Base-by-base conservation (phyloP, 2,329 filamentous ascomycete genomes). In the Alternaria triticimaculans region DNA sequence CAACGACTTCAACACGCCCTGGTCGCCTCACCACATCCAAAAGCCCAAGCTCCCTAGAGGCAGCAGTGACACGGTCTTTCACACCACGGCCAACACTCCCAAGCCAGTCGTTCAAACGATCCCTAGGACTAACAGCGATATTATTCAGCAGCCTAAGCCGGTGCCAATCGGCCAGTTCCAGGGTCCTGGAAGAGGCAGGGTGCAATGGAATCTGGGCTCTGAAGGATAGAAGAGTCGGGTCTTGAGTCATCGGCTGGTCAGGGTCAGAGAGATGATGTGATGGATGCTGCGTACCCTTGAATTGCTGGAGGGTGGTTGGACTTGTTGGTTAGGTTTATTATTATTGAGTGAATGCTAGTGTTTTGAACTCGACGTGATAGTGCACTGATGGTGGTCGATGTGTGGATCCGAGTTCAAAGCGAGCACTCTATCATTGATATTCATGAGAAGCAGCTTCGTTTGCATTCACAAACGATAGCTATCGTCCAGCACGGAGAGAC, bases 141-240 rank as follows among this genome's bases (percentile, higher is more conserved):
- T 78, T 9, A 72, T 78, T 25, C 62, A 71, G 44, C 65, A 70
- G 25, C 75, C 75, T 12, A 68, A 72, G 59, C 75, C 75, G 4
- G 51, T 76, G 55, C 64, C 68, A n/a, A 62, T 72, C 6, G 71
- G 67, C 8, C 63, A 63, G 43, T 66, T 72, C 25, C 64, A 55
- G 4, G 66, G 67, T 6, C 46, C 55, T 51, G 58, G 61, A n/a
- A 63, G 66, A 48, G 72, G 72, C 8, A 69, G 72, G n/a, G 72
- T 79, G 56, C 70, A 76, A 62, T 80, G 77, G 77, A 75, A 76
- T 51, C 64, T 80, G 59, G 76, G 77, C 10, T 77, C 74, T 21
- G 77, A 80, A 58, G 66, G 54, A 12, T 67, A 62, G 54, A 30
- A 55, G 23, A 21, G 43, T 25, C 10, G 26, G 18, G 26, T 18